Base-by-base conservation (phyloP, 345 rosid genomes). In the Populus davidiana region DNA sequence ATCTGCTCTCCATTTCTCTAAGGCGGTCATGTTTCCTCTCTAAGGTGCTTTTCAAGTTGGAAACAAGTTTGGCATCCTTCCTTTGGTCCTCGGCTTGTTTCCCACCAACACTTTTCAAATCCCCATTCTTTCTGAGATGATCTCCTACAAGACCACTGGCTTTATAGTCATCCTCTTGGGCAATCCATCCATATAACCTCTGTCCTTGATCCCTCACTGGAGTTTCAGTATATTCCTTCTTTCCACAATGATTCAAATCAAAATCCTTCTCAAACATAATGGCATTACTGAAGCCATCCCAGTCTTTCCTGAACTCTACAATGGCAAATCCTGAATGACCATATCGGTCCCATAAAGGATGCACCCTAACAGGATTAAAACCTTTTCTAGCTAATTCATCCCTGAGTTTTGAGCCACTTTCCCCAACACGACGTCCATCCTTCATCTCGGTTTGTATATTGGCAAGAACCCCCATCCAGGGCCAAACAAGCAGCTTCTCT, bases 241-340 rank as follows among this genome's bases (percentile, higher is more conserved):
- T 88, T 56, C 97, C 97, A 73, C 82, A 66, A 14, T 20, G 65
- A 36, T 83, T 76, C 54, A 56, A 71, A 62, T 81, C 79, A 72
- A 82, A 90, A 36, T 87, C 79, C 63, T 81, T 87, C 71, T 90
- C 93, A 39, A 92, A 92, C 65, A 69, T 82, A 59, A 91, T 70
- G 3, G 96, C 98, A 66, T 81, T 83, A 3, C 72, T 80, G 39
- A 90, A 88, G 1, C 97, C 96, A 73, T 71, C 72, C 85, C 93
- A 90, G 4, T 86, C 92, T 63, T 81, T 86, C 59, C 52, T 81
- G 73, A 94, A 94, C 17, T 91, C 90, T 1, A 91, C 94, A 80
- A 87, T 73, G 31, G 92, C 90, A 67, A 86, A 90, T 33, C 96
- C 96, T 0, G 92, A 87, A 82, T 88, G 91, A 11, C 93, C 94